These are phyloP conservation scores for Termitomyces sp. DNA, from an alignment of 768 basidiomycete genomes.

Conservation along the genomic window DNA sequence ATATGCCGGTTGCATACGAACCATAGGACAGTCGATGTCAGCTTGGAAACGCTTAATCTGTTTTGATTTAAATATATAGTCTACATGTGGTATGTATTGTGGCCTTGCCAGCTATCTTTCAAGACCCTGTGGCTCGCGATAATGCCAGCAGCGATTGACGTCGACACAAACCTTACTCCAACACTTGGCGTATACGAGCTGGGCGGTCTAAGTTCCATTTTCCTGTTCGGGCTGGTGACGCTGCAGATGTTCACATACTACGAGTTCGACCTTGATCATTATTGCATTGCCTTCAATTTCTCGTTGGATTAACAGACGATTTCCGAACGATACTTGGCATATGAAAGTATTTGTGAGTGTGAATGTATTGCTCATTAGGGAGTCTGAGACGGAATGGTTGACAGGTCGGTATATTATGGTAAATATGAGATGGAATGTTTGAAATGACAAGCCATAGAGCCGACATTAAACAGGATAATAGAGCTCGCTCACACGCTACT, in stretches of 20 bases:
- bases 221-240: constrained; percentile 4
- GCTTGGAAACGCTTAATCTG: neutral
- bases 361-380: neutral
- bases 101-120: neutral
- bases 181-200: constrained; percentile 3
- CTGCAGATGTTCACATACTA: constrained; percentile 8
- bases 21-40: no score
- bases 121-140: neutral
- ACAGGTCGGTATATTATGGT: constrained; percentile 15
- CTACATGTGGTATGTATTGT: no score
- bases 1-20: no score
- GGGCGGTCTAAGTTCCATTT: constrained; percentile 3
- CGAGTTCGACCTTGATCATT: neutral
- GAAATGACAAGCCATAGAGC: neutral
- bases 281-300: neutral
- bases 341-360: constrained; percentile 12
- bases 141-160: neutral
- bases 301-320: constrained; percentile 1
- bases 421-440: neutral
- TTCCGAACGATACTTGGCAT: constrained; percentile 7
- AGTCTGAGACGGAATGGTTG: neutral
- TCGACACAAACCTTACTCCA: neutral
- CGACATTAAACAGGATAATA: constrained; percentile 1
- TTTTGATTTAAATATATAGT: neutral
- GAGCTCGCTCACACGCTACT: constrained; percentile 4